Percentiles rank a stretch among this genome's conserved stretches.
These are phyloP conservation scores for Pecoramyces ruminantium DNA, from an alignment of 192 early-diverging fungal genomes.

Conservation along the genomic window DNA sequence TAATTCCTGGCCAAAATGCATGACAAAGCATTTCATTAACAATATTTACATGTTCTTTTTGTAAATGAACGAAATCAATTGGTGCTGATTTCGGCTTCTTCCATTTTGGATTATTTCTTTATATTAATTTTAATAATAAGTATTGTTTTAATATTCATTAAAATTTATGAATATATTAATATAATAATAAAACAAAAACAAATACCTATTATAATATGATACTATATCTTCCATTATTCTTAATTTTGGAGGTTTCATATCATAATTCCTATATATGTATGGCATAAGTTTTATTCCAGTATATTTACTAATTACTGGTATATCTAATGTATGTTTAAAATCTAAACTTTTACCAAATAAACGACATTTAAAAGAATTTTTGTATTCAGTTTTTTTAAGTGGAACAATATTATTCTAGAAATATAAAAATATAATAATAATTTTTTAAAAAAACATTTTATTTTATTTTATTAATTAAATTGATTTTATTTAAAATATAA, in stretches of 20 bases:
- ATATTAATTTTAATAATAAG: no score
- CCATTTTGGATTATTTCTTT: slow-evolving; percentile 1
- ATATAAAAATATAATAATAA: no score
- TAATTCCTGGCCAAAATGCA: slow-evolving; percentile 80
- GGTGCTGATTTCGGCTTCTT: slow-evolving; percentile 7
- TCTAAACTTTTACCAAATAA: slow-evolving; percentile 38
- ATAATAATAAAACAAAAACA: not conserved
- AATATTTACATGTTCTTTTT: slow-evolving; percentile 41
- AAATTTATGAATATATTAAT: not conserved
- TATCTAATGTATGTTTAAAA: slow-evolving; percentile 32
- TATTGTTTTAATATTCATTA: no score
- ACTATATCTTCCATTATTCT: slow-evolving; percentile 21
- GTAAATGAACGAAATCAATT: slow-evolving; percentile 70
- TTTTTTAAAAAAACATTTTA: no score
- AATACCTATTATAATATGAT: slow-evolving; percentile 4
- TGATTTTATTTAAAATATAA: no score
- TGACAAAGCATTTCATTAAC: slow-evolving; percentile 58
- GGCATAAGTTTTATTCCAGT: slow-evolving; percentile 56
- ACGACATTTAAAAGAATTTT: slow-evolving; percentile 56
- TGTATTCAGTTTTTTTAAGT: slow-evolving; percentile 28
- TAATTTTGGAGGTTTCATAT: slow-evolving; percentile 24
- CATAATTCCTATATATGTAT: slow-evolving; percentile 64
- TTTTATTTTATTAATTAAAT: no score
- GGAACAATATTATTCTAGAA: not conserved
- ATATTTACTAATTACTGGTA: slow-evolving; percentile 44